Percentiles rank a stretch among this genome's conserved stretches.
phyloP scores from a whole-genome alignment of 2,329 filamentous ascomycete genomes.

The Aspergillus piperis region DNA sequence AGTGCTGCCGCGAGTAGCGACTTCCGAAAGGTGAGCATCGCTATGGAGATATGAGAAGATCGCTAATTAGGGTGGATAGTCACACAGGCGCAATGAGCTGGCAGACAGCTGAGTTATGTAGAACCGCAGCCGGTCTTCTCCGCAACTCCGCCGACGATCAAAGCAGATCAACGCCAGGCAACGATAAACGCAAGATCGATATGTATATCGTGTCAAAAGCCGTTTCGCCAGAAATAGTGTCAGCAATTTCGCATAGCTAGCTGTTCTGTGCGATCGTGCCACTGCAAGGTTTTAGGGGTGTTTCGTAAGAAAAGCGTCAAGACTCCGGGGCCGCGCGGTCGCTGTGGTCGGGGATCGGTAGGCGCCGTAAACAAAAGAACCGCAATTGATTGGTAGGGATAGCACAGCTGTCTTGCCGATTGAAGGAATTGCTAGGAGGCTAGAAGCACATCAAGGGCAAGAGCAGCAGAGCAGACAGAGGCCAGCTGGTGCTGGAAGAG shows the following conservation, averaged over 20 bases:
- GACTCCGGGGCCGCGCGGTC: not conserved
- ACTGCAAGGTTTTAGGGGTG: not conserved
- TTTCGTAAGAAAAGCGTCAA: not conserved
- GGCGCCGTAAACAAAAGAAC: not conserved
- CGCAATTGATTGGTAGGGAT: not conserved
- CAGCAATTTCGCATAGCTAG: conserved; percentile 16
- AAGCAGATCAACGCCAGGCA: not conserved
- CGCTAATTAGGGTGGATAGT: conserved; percentile 8
- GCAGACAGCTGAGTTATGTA: not conserved
- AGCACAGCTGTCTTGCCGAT: not conserved
- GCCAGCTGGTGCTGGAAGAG: not conserved
- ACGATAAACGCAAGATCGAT: not conserved
- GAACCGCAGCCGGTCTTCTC: conserved; percentile 9
- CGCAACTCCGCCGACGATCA: conserved; percentile 19
- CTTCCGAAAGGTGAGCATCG: conserved; percentile 77
- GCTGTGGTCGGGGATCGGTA: not conserved
- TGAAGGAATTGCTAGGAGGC: not conserved
- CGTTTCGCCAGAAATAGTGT: conserved; percentile 13
- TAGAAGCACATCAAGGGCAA: not conserved
- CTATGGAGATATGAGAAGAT: conserved; percentile 9
- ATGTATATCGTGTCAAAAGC: not conserved
- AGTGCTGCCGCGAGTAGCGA: conserved; percentile 71
- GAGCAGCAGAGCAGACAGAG: not conserved
- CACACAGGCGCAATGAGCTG: conserved; percentile 1
- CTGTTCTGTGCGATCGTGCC: not conserved